Conservation (phyloP, 768 basidiomycete species). For the Tylopilus felleus region DNA sequence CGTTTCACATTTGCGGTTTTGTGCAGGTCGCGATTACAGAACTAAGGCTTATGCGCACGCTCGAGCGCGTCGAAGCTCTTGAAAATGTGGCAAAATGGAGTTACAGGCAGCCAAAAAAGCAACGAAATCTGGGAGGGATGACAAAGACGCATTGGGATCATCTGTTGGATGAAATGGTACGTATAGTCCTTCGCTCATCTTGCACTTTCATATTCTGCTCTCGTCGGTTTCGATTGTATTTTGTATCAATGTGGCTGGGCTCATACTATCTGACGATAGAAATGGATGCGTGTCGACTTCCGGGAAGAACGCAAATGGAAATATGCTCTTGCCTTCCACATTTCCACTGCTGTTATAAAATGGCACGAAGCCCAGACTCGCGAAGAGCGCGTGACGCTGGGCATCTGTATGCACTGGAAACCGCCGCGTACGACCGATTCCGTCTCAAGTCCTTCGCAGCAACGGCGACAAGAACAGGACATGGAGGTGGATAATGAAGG, state of each 20-base stretch:
- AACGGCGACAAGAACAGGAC: slow-evolving; percentile 32
- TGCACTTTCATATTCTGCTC: not conserved
- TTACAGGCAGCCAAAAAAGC: slow-evolving; percentile 93
- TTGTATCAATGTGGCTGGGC: not conserved
- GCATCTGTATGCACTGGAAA: slow-evolving; percentile 68
- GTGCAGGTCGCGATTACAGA: slow-evolving; percentile 75
- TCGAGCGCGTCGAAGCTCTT: slow-evolving; percentile 81
- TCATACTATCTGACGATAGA: slow-evolving; percentile 44
- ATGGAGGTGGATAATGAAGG: slow-evolving; percentile 32
- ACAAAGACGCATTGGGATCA: slow-evolving; percentile 93
- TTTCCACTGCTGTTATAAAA: slow-evolving; percentile 79
- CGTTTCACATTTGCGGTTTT: not conserved
- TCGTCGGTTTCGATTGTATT: not conserved
- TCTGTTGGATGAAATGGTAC: slow-evolving; percentile 93
- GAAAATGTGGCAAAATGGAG: slow-evolving; percentile 84
- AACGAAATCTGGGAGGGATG: slow-evolving; percentile 70
- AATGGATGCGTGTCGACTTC: slow-evolving; percentile 97
- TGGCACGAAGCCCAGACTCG: slow-evolving; percentile 77
- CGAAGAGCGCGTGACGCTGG: slow-evolving; percentile 60
- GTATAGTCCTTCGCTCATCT: slow-evolving; percentile 20
- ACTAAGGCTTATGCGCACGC: slow-evolving; percentile 68
- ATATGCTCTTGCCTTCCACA: slow-evolving; percentile 72
- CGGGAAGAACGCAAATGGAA: slow-evolving; percentile 96
- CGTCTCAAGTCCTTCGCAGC: slow-evolving; percentile 13
- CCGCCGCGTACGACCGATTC: slow-evolving; percentile 37